Percentiles rank a stretch among this genome's conserved stretches.
Conservation (phyloP, 2,329 filamentous ascomycete species). For the Rachicladosporium sp. region DNA sequence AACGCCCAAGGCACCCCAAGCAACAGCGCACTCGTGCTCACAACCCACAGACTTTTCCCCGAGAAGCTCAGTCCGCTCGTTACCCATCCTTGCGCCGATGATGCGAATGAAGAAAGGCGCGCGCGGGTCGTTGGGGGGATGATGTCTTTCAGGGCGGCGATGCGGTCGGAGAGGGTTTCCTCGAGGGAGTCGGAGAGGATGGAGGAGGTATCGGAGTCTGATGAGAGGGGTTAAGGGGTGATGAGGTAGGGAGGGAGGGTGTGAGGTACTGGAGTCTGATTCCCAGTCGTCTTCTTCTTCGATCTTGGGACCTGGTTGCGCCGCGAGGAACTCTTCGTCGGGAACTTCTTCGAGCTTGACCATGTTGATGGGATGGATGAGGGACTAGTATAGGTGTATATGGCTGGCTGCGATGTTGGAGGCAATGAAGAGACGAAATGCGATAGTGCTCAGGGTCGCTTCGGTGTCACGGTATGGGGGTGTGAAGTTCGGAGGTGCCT, state of each 20-base stretch:
- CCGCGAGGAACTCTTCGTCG: conserved; percentile 80
- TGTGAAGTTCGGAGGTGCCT: no score
- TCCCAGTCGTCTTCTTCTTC: conserved; percentile 71
- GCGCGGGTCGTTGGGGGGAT: conserved; percentile 32
- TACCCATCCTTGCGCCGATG: conserved; percentile 44
- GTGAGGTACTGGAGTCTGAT: conserved; percentile 68
- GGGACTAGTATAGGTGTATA: no score
- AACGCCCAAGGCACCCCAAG: conserved; percentile 88
- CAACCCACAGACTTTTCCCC: conserved; percentile 80
- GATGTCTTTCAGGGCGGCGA: conserved; percentile 33
- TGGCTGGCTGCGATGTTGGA: no score
- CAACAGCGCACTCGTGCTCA: conserved; percentile 79
- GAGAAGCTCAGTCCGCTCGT: conserved; percentile 54
- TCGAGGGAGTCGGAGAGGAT: conserved; percentile 41
- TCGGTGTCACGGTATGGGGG: no score
- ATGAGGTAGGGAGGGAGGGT: no score
- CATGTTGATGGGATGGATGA: conserved; percentile 45
- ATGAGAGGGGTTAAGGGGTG: not conserved
- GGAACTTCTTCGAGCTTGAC: conserved; percentile 94
- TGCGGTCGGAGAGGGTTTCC: conserved; percentile 30
- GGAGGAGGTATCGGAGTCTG: conserved; percentile 62
- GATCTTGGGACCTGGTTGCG: conserved; percentile 47
- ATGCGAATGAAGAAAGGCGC: conserved; percentile 29
- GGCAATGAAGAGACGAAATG: no score
- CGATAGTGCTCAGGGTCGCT: no score